phyloP scores from a whole-genome alignment of 805 yeast species.

The Candida vartiovaarae region DNA sequence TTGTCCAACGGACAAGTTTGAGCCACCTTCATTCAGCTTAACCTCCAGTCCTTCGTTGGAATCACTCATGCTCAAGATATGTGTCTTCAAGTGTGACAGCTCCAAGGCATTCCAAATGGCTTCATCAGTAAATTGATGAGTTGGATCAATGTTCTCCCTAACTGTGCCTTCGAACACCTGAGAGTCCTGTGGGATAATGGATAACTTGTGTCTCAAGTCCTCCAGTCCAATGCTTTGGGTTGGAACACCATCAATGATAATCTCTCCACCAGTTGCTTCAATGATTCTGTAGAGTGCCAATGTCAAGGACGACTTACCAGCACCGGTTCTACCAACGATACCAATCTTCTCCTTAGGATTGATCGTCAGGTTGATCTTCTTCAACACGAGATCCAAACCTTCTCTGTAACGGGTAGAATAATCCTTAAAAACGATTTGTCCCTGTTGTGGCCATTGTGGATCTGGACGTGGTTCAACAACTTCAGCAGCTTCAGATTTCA shows the following conservation, averaged over 20 bases:
- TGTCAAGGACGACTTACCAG: constrained; percentile 86
- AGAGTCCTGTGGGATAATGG: constrained; percentile 92
- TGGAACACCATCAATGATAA: constrained; percentile 63
- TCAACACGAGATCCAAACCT: constrained; percentile 73
- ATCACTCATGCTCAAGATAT: constrained; percentile 49
- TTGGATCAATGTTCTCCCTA: constrained; percentile 84
- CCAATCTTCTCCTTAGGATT: constrained; percentile 81
- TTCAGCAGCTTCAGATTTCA: constrained; percentile 80
- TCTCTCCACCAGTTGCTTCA: constrained; percentile 66
- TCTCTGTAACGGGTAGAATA: constrained; percentile 84
- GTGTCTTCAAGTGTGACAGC: constrained; percentile 68
- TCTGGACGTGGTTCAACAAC: constrained; percentile 64
- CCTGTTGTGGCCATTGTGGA: constrained; percentile 63
- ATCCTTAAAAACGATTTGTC: constrained; percentile 57
- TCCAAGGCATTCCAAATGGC: constrained; percentile 78
- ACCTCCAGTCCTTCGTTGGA: constrained; percentile 47
- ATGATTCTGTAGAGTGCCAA: constrained; percentile 80
- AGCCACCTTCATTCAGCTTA: constrained; percentile 59
- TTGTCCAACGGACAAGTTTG: constrained; percentile 70
- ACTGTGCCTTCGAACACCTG: constrained; percentile 86
- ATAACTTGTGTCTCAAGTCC: constrained; percentile 69
- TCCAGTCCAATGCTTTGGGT: constrained; percentile 63
- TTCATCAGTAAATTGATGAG: constrained; percentile 58
- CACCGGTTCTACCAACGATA: constrained; percentile 96
- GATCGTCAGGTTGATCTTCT: constrained; percentile 55